Conservation (phyloP, 495 filamentous ascomycete species). For the Penicillium cosmopolitanum region DNA sequence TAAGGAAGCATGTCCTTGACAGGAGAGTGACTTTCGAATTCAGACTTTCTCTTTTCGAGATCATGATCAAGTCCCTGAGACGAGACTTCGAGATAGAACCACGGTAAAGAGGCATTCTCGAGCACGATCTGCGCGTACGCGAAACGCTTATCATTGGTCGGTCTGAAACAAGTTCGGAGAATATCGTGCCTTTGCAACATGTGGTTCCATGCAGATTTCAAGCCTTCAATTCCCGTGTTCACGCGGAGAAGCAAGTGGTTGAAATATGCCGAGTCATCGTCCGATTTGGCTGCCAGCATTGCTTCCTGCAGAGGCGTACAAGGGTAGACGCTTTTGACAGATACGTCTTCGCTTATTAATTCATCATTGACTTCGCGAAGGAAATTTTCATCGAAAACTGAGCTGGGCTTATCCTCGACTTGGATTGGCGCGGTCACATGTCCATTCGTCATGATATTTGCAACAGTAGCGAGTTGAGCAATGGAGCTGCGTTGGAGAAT, state of each 20-base stretch:
- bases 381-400: conserved; percentile 18
- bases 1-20: conserved; percentile 34
- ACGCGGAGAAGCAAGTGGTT: conserved; percentile 59
- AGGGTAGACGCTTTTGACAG: conserved; percentile 62
- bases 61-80: conserved; percentile 19
- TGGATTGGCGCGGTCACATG: conserved; percentile 5
- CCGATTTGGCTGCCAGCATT: conserved; percentile 66
- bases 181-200: conserved; percentile 63
- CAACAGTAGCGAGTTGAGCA: conserved; percentile 51
- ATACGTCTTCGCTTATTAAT: conserved; percentile 29
- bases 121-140: conserved; percentile 65
- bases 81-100: conserved; percentile 20
- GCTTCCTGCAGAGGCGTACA: conserved; percentile 83
- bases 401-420: background rate
- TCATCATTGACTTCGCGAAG: conserved; percentile 19
- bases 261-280: conserved; percentile 49
- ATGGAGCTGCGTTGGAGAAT: conserved; percentile 66
- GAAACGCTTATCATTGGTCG: conserved; percentile 50
- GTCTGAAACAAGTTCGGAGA: conserved; percentile 63
- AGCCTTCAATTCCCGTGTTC: conserved; percentile 38
- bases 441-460: conserved; percentile 22
- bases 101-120: conserved; percentile 25
- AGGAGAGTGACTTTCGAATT: conserved; percentile 27
- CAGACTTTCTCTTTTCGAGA: conserved; percentile 24
- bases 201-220: conserved; percentile 51